phyloP scores from a whole-genome alignment of 2,329 filamentous ascomycete genomes.

The Paramyrothecium roridum region DNA sequence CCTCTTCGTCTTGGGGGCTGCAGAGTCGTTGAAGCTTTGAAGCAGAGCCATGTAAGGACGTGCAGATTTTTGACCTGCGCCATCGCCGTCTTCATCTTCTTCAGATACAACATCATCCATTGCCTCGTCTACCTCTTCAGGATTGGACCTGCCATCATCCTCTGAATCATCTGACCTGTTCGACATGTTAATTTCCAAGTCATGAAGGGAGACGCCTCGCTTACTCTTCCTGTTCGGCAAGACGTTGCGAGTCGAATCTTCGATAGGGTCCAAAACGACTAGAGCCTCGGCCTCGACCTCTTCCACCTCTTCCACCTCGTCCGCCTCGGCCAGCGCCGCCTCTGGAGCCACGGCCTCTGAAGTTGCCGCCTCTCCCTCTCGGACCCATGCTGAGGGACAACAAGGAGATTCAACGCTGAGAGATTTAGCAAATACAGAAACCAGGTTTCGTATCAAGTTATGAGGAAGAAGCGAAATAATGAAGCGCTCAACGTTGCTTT shows the following conservation, averaged over 20 bases:
- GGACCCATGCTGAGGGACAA: slow-evolving; percentile 25
- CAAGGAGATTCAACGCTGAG: not conserved
- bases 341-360: slow-evolving; percentile 23
- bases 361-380: slow-evolving; percentile 29
- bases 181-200: slow-evolving; percentile 1
- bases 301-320: slow-evolving; percentile 21
- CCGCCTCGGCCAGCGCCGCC: no score
- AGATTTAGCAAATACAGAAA: slow-evolving; percentile 4
- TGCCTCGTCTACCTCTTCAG: slow-evolving; percentile 31
- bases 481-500: not conserved
- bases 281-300: slow-evolving; percentile 24
- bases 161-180: slow-evolving; percentile 17
- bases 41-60: slow-evolving; percentile 57
- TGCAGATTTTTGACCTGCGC: slow-evolving; percentile 19
- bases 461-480: slow-evolving; percentile 2
- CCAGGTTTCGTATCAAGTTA: not conserved
- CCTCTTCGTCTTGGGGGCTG: slow-evolving; percentile 48
- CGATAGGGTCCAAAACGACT: slow-evolving; percentile 33
- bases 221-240: slow-evolving; percentile 33
- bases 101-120: slow-evolving; percentile 37
- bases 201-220: slow-evolving; percentile 4
- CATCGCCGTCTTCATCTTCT: slow-evolving; percentile 44
- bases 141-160: slow-evolving; percentile 21
- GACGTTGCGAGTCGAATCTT: slow-evolving; percentile 30
- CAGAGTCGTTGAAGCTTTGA: slow-evolving; percentile 50